Conservation (phyloP, 805 yeast species). For the Sugiyamaella mastotermitis region DNA sequence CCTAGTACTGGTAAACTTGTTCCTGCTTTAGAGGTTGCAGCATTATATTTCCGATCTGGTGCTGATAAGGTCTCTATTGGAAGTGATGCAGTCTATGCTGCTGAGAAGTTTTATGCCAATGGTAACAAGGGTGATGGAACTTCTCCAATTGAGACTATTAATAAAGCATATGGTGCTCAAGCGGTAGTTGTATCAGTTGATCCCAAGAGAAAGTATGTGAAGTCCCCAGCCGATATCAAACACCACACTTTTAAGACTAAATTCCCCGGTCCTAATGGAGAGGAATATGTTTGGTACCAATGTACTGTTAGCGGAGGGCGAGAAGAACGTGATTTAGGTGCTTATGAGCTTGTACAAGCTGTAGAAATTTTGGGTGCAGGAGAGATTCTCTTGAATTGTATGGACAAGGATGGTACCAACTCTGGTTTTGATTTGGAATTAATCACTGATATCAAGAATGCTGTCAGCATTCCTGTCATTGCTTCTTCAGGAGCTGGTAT, state of each 20-base stretch:
- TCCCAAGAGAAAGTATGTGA: conserved; percentile 83
- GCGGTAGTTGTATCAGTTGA: conserved; percentile 99
- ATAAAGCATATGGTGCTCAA: conserved; percentile 88
- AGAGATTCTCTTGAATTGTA: conserved; percentile 86
- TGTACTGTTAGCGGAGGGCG: conserved; percentile 98
- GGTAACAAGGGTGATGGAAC: conserved; percentile 59
- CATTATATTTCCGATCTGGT: conserved; percentile 88
- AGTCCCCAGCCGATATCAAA: conserved; percentile 49
- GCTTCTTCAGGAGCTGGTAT: conserved; percentile 98
- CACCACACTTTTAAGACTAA: conserved; percentile 61
- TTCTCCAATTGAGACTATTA: conserved; percentile 89
- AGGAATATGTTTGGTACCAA: conserved; percentile 85
- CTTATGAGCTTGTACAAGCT: conserved; percentile 79
- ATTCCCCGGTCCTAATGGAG: conserved; percentile 81
- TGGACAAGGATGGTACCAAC: conserved; percentile 95
- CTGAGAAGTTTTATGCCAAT: conserved; percentile 66
- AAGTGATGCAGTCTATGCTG: conserved; percentile 92
- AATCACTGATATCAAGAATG: conserved; percentile 65
- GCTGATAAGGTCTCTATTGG: conserved; percentile 98
- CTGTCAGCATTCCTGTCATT: conserved; percentile 85
- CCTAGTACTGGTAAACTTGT: conserved; percentile 67
- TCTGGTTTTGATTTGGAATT: conserved; percentile 90
- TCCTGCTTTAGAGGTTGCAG: conserved; percentile 87
- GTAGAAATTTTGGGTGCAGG: conserved; percentile 96
- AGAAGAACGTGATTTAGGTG: conserved; percentile 83